phyloP scores from a whole-genome alignment of 257 asterid genomes.

The Capsicum baccatum region DNA sequence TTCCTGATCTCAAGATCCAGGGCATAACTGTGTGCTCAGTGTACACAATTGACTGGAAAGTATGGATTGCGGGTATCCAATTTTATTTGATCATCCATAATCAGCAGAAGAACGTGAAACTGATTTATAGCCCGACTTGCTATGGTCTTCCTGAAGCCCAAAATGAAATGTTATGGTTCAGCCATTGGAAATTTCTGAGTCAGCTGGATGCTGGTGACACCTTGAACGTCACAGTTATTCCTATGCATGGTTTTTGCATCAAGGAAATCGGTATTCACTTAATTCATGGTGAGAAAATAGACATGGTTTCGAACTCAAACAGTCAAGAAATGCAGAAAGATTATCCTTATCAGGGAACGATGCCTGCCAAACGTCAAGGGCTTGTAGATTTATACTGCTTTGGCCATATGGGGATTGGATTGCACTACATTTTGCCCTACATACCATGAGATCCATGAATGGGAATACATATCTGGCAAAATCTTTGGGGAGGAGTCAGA shows the following conservation, averaged over 20 bases:
- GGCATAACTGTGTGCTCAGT: background rate
- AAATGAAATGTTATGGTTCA: slow-evolving; percentile 20
- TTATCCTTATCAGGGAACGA: background rate
- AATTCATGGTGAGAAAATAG: background rate
- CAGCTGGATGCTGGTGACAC: slow-evolving; percentile 20
- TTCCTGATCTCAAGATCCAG: slow-evolving; percentile 12
- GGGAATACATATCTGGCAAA: background rate
- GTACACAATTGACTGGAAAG: background rate
- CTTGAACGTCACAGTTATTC: background rate
- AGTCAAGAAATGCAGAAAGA: background rate
- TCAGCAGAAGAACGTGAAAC: slow-evolving; percentile 10
- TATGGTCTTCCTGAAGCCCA: background rate
- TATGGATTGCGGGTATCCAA: background rate
- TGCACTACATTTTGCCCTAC: slow-evolving; percentile 9
- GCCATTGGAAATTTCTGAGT: background rate
- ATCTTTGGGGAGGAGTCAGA: background rate
- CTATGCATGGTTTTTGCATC: background rate
- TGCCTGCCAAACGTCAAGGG: background rate
- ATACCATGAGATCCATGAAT: background rate
- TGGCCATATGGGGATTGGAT: background rate
- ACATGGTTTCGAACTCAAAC: background rate
- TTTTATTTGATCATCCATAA: slow-evolving; percentile 9
- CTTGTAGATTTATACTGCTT: background rate
- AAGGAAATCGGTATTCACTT: background rate
- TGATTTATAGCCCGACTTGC: background rate